Base-by-base conservation (phyloP, 257 asterid species). In the Nicotiana tabacum region DNA sequence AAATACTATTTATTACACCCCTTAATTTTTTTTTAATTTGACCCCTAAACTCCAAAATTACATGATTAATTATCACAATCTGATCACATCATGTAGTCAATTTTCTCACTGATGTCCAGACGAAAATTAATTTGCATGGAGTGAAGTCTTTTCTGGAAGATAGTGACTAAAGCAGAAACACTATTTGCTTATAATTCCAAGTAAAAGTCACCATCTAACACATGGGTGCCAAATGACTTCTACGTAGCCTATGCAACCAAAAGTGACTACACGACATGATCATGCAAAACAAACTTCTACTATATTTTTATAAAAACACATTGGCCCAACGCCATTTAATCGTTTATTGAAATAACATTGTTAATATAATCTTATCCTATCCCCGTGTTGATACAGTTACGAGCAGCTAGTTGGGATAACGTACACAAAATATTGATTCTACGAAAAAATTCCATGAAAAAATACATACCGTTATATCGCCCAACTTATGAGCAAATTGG, bases 191-290 rank as follows among this genome's bases (percentile, higher is more conserved):
- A 76, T 76, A 48, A 48, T 74, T 48, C 64, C 80, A 74, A 51
- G 80, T 74, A 74, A 74, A 74, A 74, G 64, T 74, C 80, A 74
- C 80, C 46, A 74, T 74, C 80, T 51, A 27, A 74, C 80, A 74
- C 80, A 74, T 74, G 80, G 80, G 80, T 51, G 64, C 46, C 24
- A 74, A 74, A 74, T 74, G 80, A 74, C 80, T 33, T 33, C 6
- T 74, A 74, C 80, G 80, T 74, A 74, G 64, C 21, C 46, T 48
- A 48, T 74, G 80, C 80, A 74, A 74, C 80, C 80, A 74, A 74
- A 74, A 74, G 80, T 74, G 80, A 74, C 80, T 74, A 74, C 64
- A 74, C 27, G 80, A 74, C 46, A 74, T 51, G 80, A 74, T 74
- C 80, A 74, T 74, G 80, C 80, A 74, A 74, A 74, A 74, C 80